These are phyloP conservation scores for Xylariales sp. DNA, from an alignment of 2,329 filamentous ascomycete species.

Conservation along the genomic window DNA sequence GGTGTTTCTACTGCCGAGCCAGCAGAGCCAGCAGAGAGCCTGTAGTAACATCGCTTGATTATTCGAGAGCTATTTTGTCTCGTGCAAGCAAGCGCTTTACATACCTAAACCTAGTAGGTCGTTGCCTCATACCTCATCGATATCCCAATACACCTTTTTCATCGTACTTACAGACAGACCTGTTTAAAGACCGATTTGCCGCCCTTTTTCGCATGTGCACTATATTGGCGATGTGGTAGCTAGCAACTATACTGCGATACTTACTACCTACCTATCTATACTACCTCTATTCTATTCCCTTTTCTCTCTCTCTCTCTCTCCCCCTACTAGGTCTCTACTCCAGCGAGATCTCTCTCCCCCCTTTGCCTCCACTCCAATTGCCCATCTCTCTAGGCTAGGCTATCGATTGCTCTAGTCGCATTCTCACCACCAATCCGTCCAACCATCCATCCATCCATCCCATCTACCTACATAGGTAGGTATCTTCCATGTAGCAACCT, in stretches of 20 bases:
- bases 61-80: constrained; percentile 1
- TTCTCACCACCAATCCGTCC: not conserved
- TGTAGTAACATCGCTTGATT: constrained; percentile 14
- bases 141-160: too few relatives aligned
- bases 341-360: too few relatives aligned
- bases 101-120: not conserved
- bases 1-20: constrained; percentile 25
- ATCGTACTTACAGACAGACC: too few relatives aligned
- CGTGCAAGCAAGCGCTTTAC: not conserved
- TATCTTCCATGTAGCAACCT: constrained; percentile 18
- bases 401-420: not conserved
- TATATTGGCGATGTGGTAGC: constrained; percentile 9
- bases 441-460: too few relatives aligned
- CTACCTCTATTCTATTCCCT: not conserved
- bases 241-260: not conserved
- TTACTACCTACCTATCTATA: not conserved
- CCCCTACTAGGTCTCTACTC: not conserved
- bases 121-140: not conserved
- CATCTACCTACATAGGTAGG: not conserved
- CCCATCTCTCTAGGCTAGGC: not conserved
- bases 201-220: not conserved
- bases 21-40: constrained; percentile 1
- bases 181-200: too few relatives aligned
- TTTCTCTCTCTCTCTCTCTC: not conserved
- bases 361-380: constrained; percentile 19